A percentile compares a stretch with the other conserved stretches of the same genome.
These are phyloP conservation scores for Neofusicoccum sp. DNA, from an alignment of 2,329 filamentous ascomycete species.

Conservation along the genomic window DNA sequence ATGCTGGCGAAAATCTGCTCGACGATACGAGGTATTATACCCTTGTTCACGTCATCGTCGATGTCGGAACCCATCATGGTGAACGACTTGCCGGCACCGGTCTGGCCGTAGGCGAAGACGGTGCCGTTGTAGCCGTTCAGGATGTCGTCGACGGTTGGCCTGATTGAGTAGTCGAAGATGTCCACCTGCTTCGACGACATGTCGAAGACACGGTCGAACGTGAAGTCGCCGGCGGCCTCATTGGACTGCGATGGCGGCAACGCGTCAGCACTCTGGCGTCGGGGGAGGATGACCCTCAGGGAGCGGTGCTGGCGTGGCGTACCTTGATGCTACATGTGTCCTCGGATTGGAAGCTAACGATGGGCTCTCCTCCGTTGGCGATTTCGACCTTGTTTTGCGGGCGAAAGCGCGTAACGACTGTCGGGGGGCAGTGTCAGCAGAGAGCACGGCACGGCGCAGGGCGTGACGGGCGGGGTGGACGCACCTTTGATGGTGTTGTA, in stretches of 20 bases:
- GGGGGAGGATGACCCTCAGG: neutral
- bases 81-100: conserved; percentile 96
- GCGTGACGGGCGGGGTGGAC: conserved; percentile 22
- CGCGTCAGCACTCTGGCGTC: conserved; percentile 20
- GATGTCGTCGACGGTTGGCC: conserved; percentile 94
- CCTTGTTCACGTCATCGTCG: conserved; percentile 82
- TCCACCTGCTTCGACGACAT: conserved; percentile 89
- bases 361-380: conserved; percentile 84
- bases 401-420: conserved; percentile 95
- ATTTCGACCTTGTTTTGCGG: conserved; percentile 96
- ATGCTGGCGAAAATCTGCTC: conserved; percentile 98
- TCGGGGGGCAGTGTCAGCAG: conserved; percentile 38
- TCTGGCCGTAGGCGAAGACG: conserved; percentile 98
- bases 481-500: conserved; percentile 52
- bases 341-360: conserved; percentile 84
- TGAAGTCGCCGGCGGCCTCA: conserved; percentile 80
- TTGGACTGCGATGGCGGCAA: conserved; percentile 61
- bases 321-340: conserved; percentile 88
- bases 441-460: neutral
- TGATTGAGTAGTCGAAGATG: conserved; percentile 98
- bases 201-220: conserved; percentile 96
- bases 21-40: conserved; percentile 95
- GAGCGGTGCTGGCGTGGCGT: conserved; percentile 38
- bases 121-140: conserved; percentile 99
- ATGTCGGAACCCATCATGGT: conserved; percentile 99